Base-by-base conservation (phyloP, 2,329 filamentous ascomycete genomes). In the Neocucurbitaria cava region DNA sequence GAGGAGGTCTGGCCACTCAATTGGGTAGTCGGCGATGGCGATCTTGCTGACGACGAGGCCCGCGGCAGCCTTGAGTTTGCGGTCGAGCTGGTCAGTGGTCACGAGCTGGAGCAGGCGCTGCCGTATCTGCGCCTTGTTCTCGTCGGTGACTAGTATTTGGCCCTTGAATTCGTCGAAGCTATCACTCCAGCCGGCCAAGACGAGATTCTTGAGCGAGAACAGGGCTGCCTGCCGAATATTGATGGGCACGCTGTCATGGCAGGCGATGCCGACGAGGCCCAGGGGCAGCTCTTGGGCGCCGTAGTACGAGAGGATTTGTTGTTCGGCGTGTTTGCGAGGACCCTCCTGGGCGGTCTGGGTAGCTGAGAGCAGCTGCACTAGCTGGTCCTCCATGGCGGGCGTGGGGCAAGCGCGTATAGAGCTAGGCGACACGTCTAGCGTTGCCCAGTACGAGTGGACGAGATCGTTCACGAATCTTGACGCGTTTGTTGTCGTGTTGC, bases 21-120 rank as follows among this genome's bases (percentile, higher is more conserved):
- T 92, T 48, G 95, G 95, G 72, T 96, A 98, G 79, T 99, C 95
- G 69, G 89, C 86, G 60, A 88, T 89, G 52, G 95, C 95, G 65
- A 99, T 96, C 79, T 96, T 98, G 81, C 92, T 94, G 58, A 97
- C 91, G 5, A 89, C 87, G 64, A 88, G 91, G 82, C 92, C 96
- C 46, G 94, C 91, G n/a, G 90, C 87, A 51, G 88, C 85, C 80
- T 95, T 95, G 72, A 97, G 88, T 78, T 91, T 96, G 65, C 92
- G 86, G 71, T 96, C 91, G 31, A 84, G 80, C 26, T 87, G 85
- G 52, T 90, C 88, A 38, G 83, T 89, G 44, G 93, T 83, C 20
- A 90, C 90, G 51, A 98, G 82, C 59, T 92, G 87, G 46, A 99
- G 83, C 61, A 98, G 79, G 52, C 85, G 83, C 59, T 86, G 84